Evolutionary conservation across 441 rosid species (phyloP), one percentile per base, ranked within the genome.

Genomic region (Oxalis stricta): DNA sequence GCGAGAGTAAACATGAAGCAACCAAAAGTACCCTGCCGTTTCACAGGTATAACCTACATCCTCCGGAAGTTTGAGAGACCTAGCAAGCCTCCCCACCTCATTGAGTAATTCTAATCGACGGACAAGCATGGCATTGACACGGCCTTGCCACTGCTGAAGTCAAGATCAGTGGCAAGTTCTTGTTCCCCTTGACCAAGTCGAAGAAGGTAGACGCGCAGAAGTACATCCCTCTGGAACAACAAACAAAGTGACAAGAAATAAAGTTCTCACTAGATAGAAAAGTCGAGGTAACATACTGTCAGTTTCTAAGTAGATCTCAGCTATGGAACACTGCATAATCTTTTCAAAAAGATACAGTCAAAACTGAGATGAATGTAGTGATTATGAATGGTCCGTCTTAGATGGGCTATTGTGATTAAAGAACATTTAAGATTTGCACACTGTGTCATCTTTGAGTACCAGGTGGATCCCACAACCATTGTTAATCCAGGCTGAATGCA

Each of bases 161-260:
- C 99, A 43, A 91, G 94, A 70, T 91, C 96, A 61, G 99, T 91
- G 28, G 96, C 99, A 38, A 91, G 76, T 60, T 91, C 96, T 71
- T 91, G 99, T 72, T 91, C 99, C 46, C 99, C 99, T 73, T 91
- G 99, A 66, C 99, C 99, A 53, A 91, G 68, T 57, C 99, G 95
- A 57, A 91, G 99, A 72, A 91, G 88, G 72, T 91, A 91, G n/a
- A n/a, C n/a, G 18, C 95, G 82, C 10, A 96, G 95, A 45, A 96
- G 96, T 16, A 91, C 95, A 71, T 91, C 99, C 53, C 99, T 86
- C 99, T 91, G 74, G 48, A 69, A 77, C 58, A 55, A 21, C 22
- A 46, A 52, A 29, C 2, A n/a, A n/a, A 26, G 41, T 13, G 33
- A 47, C 12, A 43, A 32, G 33, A 48, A 48, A 43, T 40, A 51